Evolutionary conservation across 768 basidiomycete species (phyloP), one percentile per base, ranked within the genome.

Genomic region (Phanerochaete sordida): DNA sequence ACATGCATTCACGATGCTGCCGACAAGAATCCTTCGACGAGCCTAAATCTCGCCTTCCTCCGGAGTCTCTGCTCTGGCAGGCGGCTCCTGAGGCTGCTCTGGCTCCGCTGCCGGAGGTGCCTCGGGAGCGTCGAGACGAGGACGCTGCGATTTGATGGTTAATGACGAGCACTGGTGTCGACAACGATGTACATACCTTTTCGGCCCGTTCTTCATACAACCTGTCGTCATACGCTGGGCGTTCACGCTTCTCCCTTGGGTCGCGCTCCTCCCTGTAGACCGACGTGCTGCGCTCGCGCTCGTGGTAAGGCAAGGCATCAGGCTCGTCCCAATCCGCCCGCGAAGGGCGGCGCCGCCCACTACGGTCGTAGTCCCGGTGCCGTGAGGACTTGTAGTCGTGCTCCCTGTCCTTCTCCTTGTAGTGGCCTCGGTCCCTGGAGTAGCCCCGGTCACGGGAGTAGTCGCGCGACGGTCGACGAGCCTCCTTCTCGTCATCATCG

Each of bases 21-120:
- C n/a, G 9, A 43, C 16, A 35, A 23, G 24, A 33, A 4, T 12
- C 27, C 58, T 52, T 11, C 44, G 26, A 26, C n/a, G 7, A 48
- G 54, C 12, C 80, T 66, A 93, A 66, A 94, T 94, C 70, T 93
- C 91, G 26, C 91, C 91, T 71, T 94, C 91, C 75, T 94, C 92
- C 2, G 91, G 92, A 46, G 86, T 91, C 69, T 93, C 91, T 39
- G 79, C 90, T 50, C 89, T 79, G 15, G 59, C 61, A 23, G 67
- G 58, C 30, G 58, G 67, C 49, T 66, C 69, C 24, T 74, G 74
- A 13, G 75, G 74, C 27, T 68, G 73, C 61, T 75, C 79, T 46
- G 79, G 79, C 63, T 75, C 77, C 39, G 77, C n/a, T n/a, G n/a
- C 79, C 62, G 81, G 79, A 70, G 78, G 77, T 50, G 77, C 70